Conservation (phyloP, 73 alveolate genomes). For the Paramecium pentaurelia region DNA sequence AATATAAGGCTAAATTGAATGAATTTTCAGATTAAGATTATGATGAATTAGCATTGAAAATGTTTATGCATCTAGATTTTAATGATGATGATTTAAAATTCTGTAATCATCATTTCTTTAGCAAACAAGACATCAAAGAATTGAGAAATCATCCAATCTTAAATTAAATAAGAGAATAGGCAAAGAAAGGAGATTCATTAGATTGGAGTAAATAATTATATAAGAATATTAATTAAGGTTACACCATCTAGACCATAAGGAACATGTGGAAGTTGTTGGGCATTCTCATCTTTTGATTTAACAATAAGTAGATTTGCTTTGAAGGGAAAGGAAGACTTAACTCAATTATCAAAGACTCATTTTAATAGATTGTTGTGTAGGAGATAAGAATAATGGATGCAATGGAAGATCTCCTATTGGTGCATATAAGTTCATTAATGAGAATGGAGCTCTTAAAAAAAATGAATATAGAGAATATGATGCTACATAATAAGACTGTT, state of each 20-base stretch:
- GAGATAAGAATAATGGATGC: not conserved
- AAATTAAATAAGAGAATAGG: not conserved
- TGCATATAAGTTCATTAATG: not conserved
- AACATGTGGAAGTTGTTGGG: not conserved
- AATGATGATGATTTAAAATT: not conserved
- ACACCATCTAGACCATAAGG: not conserved
- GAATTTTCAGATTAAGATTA: not conserved
- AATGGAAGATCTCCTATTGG: not conserved
- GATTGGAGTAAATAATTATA: not conserved
- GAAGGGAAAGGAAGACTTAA: not conserved
- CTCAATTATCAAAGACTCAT: not conserved
- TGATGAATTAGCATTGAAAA: not conserved
- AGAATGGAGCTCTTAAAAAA: not conserved
- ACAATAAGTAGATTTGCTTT: not conserved
- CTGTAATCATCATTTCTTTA: not conserved
- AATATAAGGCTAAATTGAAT: not conserved
- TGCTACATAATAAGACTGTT: not conserved
- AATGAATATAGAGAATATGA: constrained; percentile 33
- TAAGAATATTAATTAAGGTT: not conserved
- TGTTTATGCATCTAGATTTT: not conserved
- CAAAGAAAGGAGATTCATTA: not conserved
- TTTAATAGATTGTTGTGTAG: not conserved
- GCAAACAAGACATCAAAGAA: not conserved
- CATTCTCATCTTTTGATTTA: not conserved
- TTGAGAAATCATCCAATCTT: not conserved